Base-by-base conservation (phyloP, 108 stramenopile species). In the Skeletonema menzelii region DNA sequence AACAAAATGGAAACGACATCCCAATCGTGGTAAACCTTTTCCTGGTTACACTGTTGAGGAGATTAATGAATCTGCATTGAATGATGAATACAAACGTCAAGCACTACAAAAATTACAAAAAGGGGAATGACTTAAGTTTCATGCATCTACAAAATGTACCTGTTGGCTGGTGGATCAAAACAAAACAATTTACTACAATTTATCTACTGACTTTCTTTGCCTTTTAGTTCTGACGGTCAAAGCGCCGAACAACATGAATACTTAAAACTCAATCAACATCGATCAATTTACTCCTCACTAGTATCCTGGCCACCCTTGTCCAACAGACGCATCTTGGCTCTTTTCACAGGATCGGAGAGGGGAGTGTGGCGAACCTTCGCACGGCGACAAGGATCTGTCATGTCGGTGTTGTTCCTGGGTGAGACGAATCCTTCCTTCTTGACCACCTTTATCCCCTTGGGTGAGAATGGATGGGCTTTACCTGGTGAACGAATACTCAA, bases 401-500 rank as follows among this genome's bases (percentile, higher is more conserved):
- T 62, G 38, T 32, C 14, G 19, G 42, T 46, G 17, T 32, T 30
- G 28, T 22, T 44, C 8, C 6, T n/a, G 20, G 47, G 47, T 8
- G 19, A 49, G 3, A 6, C 3, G 20, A 20, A 49, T 24, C 47
- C 47, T 58, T 22, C 40, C 22, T 55, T 72, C 61, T 42, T 62
- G 5, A 46, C 46, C 14, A 46, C 46, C 14, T 31, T 63, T 22
- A 72, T 72, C 11, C 44, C 61, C 46, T 72, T 72, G 46, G 56
- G 69, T 42, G 56, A 32, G 8, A 40, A 53, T 27, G 15, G 32
- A 56, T 59, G 57, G 59, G 8, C 31, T 55, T 31, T 60, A 14
- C 20, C 27, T 0, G 79, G 79, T n/a, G 79, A 80, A 3, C 73
- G 44, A 49, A 80, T 59, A 57, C 46, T 70, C 26, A 57, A 58